These are phyloP conservation scores for Citrullus colocynthis DNA, from an alignment of 306 rosid species.

Conservation along the genomic window DNA sequence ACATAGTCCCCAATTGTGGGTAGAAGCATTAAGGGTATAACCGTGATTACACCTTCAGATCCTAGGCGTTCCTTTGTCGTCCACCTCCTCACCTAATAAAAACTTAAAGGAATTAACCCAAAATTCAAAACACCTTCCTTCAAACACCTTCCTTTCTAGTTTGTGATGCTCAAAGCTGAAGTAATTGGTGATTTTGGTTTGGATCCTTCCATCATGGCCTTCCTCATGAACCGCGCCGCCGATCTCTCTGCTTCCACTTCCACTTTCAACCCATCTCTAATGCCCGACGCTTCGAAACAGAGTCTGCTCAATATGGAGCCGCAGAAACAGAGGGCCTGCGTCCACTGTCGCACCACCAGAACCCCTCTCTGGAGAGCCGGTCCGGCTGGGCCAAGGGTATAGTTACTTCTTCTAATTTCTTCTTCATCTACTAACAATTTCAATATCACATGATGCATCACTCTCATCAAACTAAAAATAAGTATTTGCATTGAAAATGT, in stretches of 20 bases:
- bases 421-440: background rate
- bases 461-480: too few species aligned
- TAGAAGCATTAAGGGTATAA: background rate
- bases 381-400: constrained; percentile 27
- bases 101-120: background rate
- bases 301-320: background rate
- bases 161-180: background rate
- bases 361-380: constrained; percentile 36
- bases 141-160: background rate
- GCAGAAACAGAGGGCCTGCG: constrained; percentile 15
- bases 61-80: background rate
- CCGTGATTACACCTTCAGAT: background rate
- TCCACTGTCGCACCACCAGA: constrained; percentile 20
- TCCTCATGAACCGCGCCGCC: background rate
- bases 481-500: too few species aligned
- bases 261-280: background rate
- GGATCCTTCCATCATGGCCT: background rate
- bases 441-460: too few species aligned
- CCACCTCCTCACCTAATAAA: background rate
- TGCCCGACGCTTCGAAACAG: background rate
- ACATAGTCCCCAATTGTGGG: background rate
- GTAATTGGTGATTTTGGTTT: background rate
- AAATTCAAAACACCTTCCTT: too few species aligned
- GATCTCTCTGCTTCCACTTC: background rate
- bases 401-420: background rate